Evolutionary conservation across 768 basidiomycete species (phyloP), one percentile per base, ranked within the genome.

Genomic region (Rhodosporidiobolus sp.): DNA sequence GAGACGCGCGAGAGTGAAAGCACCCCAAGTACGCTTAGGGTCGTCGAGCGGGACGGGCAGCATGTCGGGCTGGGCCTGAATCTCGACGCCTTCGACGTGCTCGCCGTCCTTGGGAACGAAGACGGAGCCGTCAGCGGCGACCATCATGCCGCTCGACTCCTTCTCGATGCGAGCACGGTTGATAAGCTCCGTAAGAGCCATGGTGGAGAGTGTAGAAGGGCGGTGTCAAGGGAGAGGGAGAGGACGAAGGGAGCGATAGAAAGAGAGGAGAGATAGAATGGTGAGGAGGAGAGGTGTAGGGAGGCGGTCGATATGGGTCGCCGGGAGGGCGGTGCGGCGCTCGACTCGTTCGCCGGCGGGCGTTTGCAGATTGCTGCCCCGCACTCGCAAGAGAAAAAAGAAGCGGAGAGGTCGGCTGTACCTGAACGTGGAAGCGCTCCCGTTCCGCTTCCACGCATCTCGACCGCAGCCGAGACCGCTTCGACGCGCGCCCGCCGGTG

Each of bases 21-120:
- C 12, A 3, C 77, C 77, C 75, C 77, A 78, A 2, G 72, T 74
- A 2, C 75, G 43, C 50, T 72, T n/a, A 14, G 69, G 59, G 16
- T 49, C 54, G 56, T 58, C 48, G 28, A 35, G 43, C 30, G 75
- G 58, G 22, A 78, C 69, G 4, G 77, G 77, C 0, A 74, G 63
- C 75, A 78, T 76, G 52, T 76, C 77, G 11, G 35, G n/a, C 46
- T 69, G 61, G 9, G 69, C 75, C 8, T 28, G 52, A 49, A 78
- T 62, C 24, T 65, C 69, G 38, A 73, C 62, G 28, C 28, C 32
- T 1, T 58, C 60, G 10, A 46, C 58, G 10, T 26, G 35, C 20
- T 68, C 69, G 43, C 52, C n/a, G 10, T 63, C 68, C 1, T 16
- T n/a, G 19, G 63, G 38, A n/a, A 17, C 24, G 14, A 55, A 45